Evolutionary conservation across 2,329 filamentous ascomycete species (phyloP).

Genomic region (Xylaria multiplex): DNA sequence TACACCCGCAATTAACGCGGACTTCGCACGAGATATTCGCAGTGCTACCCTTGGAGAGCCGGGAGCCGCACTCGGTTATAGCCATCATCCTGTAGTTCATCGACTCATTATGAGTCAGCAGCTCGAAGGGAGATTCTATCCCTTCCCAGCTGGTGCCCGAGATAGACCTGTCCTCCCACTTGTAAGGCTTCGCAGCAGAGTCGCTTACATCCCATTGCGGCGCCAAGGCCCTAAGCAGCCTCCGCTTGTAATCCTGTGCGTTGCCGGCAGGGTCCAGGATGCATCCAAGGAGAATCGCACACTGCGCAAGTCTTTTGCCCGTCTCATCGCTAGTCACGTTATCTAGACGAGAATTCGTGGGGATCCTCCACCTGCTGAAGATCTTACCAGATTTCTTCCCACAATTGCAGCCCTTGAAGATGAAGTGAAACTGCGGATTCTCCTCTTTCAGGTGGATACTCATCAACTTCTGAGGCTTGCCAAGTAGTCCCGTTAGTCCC

Average conservation of each 20-base stretch:
- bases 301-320: conserved; percentile 27
- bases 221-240: conserved; percentile 24
- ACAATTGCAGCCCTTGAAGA: conserved; percentile 41
- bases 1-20: conserved; percentile 43
- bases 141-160: conserved; percentile 41
- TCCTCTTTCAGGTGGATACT: conserved; percentile 40
- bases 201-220: conserved; percentile 35
- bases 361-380: conserved; percentile 24
- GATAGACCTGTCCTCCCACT: conserved; percentile 33
- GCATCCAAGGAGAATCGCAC: conserved; percentile 16
- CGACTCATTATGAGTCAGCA: conserved; percentile 42
- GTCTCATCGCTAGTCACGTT: conserved; percentile 33
- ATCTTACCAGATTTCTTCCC: conserved; percentile 25
- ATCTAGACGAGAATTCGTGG: not conserved
- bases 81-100: conserved; percentile 38
- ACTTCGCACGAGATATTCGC: conserved; percentile 40
- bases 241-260: conserved; percentile 22
- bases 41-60: conserved; percentile 42
- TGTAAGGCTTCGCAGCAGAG: conserved; percentile 16
- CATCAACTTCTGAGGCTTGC: conserved; percentile 43
- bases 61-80: conserved; percentile 38
- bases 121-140: conserved; percentile 15
- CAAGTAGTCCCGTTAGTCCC: conserved; percentile 39
- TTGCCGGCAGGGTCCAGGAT: conserved; percentile 29
- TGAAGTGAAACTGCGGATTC: conserved; percentile 41